These are phyloP conservation scores for Ganoderma lingzhi DNA, from an alignment of 1,284 basidiomycete species.

Conservation along the genomic window DNA sequence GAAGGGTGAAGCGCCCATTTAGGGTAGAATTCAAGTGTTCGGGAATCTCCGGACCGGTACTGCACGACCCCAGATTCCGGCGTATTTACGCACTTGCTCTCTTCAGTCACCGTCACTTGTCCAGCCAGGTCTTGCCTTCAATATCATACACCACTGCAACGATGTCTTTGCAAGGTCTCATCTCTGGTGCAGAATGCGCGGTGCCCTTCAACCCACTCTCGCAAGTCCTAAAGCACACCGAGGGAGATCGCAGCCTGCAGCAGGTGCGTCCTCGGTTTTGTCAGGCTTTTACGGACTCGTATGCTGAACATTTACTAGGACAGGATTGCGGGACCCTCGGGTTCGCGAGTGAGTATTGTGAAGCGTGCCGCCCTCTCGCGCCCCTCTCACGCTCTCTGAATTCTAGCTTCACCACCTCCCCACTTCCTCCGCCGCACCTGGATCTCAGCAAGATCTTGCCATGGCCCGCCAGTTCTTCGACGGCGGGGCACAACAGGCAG, in stretches of 20 bases:
- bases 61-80: conserved; percentile 20
- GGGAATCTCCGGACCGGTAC: conserved; percentile 18
- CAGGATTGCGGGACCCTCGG: conserved; percentile 75
- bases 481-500: conserved; percentile 44
- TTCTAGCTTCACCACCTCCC: conserved; percentile 78
- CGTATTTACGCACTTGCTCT: conserved; percentile 22
- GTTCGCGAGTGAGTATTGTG: conserved; percentile 59
- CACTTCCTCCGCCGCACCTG: conserved; percentile 53
- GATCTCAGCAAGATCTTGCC: conserved; percentile 71
- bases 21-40: conserved; percentile 18
- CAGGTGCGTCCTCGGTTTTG: conserved; percentile 56
- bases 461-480: conserved; percentile 84
- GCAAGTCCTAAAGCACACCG: conserved; percentile 92
- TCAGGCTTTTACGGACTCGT: neutral
- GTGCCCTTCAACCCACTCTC: conserved; percentile 88
- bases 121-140: neutral
- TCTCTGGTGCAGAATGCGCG: conserved; percentile 93
- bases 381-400: neutral
- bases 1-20: neutral
- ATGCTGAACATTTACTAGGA: conserved; percentile 55
- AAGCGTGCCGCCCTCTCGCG: neutral
- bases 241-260: conserved; percentile 89
- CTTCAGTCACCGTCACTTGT: neutral
- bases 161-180: conserved; percentile 83
- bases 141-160: neutral